Evolutionary conservation across 2,329 filamentous ascomycete genomes (phyloP).

Genomic region (Venturia carpophila): DNA sequence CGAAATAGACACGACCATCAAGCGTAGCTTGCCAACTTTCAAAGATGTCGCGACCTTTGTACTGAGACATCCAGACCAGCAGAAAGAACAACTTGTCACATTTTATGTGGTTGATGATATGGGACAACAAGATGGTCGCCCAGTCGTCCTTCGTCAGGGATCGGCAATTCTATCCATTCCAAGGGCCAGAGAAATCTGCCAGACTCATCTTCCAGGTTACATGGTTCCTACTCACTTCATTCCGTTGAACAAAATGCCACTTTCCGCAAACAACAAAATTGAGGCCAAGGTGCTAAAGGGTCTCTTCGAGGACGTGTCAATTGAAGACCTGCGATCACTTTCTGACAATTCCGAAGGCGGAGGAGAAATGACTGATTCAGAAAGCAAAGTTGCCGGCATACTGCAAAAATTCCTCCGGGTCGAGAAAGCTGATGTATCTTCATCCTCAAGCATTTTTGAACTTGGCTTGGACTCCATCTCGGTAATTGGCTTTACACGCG

Average conservation of each 20-base stretch:
- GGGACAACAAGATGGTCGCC: not conserved
- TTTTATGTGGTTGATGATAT: slow-evolving; percentile 45
- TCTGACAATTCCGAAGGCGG: slow-evolving; percentile 21
- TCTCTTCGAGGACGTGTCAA: slow-evolving; percentile 55
- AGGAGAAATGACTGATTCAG: slow-evolving; percentile 29
- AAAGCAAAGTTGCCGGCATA: slow-evolving; percentile 44
- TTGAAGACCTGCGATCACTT: slow-evolving; percentile 54
- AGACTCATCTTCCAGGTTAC: slow-evolving; percentile 64
- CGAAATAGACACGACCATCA: slow-evolving; percentile 82
- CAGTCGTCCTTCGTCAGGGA: slow-evolving; percentile 22
- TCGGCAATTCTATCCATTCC: slow-evolving; percentile 17
- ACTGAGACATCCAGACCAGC: slow-evolving; percentile 58
- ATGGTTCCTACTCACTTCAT: slow-evolving; percentile 88
- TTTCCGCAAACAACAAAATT: slow-evolving; percentile 85
- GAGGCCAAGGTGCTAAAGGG: slow-evolving; percentile 62
- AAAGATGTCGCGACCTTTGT: slow-evolving; percentile 71
- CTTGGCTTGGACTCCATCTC: slow-evolving; percentile 85
- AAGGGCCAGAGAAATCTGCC: slow-evolving; percentile 48
- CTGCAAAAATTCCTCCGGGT: slow-evolving; percentile 49
- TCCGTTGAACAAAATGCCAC: slow-evolving; percentile 60
- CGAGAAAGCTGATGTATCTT: slow-evolving; percentile 37
- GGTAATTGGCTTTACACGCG: slow-evolving; percentile 59
- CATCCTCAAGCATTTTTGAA: slow-evolving; percentile 67
- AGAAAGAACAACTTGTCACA: slow-evolving; percentile 75
- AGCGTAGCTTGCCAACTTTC: slow-evolving; percentile 48